A percentile compares a stretch with the other conserved stretches of the same genome.
phyloP scores from a whole-genome alignment of 2,329 filamentous ascomycete genomes.

The Biscogniauxia sp. region DNA sequence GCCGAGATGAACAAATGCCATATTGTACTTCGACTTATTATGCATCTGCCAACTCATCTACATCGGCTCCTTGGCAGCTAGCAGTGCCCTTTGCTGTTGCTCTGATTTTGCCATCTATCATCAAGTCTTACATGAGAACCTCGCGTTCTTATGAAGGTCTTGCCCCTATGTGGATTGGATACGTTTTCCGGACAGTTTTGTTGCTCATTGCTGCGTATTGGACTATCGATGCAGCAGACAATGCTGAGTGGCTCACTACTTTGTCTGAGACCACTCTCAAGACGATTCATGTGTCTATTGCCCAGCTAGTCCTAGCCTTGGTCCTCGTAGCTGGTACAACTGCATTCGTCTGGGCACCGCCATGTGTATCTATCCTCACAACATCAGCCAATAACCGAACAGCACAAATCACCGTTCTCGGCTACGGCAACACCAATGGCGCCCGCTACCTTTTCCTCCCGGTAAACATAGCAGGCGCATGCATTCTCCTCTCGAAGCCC shows the following conservation, averaged over 20 bases:
- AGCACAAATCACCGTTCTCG: conserved; percentile 72
- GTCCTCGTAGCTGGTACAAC: conserved; percentile 80
- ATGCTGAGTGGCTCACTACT: conserved; percentile 71
- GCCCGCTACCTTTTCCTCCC: conserved; percentile 84
- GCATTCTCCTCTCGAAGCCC: conserved; percentile 84
- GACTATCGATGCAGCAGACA: conserved; percentile 85
- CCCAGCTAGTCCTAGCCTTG: conserved; percentile 76
- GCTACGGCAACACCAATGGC: conserved; percentile 91
- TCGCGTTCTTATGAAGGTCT: conserved; percentile 86
- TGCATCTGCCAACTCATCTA: conserved; percentile 85
- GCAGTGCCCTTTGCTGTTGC: conserved; percentile 74
- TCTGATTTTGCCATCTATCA: conserved; percentile 67
- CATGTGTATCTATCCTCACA: conserved; percentile 72
- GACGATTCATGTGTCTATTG: conserved; percentile 70
- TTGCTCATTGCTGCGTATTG: conserved; percentile 79
- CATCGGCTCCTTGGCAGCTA: conserved; percentile 88
- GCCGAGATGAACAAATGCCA: conserved; percentile 97
- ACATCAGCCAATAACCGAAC: conserved; percentile 42
- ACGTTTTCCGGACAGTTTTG: conserved; percentile 73
- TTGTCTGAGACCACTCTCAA: conserved; percentile 65
- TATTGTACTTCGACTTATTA: conserved; percentile 96
- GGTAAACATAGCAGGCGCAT: conserved; percentile 72
- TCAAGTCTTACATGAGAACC: conserved; percentile 77
- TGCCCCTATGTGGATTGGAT: conserved; percentile 79
- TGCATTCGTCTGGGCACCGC: conserved; percentile 82